Evolutionary conservation across 2,329 filamentous ascomycete species (phyloP), one percentile per base, ranked within the genome.

Genomic region (Corinectria fuckeliana): DNA sequence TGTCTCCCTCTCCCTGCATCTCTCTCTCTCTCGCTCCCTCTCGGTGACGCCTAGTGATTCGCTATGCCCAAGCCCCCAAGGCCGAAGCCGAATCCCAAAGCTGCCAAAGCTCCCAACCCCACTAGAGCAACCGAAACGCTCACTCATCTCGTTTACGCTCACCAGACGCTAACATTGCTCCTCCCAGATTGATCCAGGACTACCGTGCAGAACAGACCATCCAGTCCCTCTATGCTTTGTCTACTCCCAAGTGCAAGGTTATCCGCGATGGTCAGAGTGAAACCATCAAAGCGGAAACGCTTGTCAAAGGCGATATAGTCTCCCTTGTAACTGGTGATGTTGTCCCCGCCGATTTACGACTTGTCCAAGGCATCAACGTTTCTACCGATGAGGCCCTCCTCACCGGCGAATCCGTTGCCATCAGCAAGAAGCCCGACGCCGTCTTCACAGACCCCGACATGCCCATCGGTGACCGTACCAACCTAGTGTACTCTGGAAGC

Each of bases 371-470:
- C 56, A 86, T 92, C 76, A 93, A 93, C 74, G 78, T 92, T 59
- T 89, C 89, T 49, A 90, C 89, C 64, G 91, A 96, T 61, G 89
- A 92, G 74, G 88, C 89, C 11, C 82, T 91, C 58, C 82, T 92
- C 36, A 92, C 90, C 13, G 90, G 90, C 62, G 90, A 92, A 77
- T 90, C 89, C 32, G 75, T 90, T 6, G 87, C 89, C 58, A 87
- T 90, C 54, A 85, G 81, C 80, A 89, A 92, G 77, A 80, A 85
- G 67, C 78, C 85, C n/a, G 81, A 86, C 32, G 79, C 76, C 42
- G 75, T 87, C 45, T 81, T 88, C 50, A 76, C 80, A 39, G 79
- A 83, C 58, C 69, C 74, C 36, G 79, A 84, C 32, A 81, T 88
- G 59, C 83, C 88, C 18, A 84, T 89, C 58, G 89, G 88, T 54